These are phyloP conservation scores for Gossypium gossypioides DNA, from an alignment of 441 rosid species.

Conservation along the genomic window DNA sequence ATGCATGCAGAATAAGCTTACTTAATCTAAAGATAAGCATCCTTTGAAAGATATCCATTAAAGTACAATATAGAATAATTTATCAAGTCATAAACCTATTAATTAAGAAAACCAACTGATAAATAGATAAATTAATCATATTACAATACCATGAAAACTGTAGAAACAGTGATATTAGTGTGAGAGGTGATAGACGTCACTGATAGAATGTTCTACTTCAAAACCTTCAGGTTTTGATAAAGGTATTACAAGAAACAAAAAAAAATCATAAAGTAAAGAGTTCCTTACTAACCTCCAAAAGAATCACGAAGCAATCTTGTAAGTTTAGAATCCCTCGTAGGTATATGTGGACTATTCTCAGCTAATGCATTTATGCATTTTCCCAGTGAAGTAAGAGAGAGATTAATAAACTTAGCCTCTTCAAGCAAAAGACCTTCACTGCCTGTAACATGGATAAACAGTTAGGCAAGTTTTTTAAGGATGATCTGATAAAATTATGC, in stretches of 20 bases:
- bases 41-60: not conserved
- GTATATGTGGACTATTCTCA: conserved; percentile 79
- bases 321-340: conserved; percentile 79
- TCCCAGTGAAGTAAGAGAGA: conserved; percentile 77
- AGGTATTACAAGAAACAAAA: not conserved
- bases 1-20: not conserved
- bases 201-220: not conserved
- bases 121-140: not conserved
- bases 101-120: not conserved
- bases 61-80: not conserved
- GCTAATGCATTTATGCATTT: conserved; percentile 95
- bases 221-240: not conserved
- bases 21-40: not conserved
- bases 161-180: not conserved
- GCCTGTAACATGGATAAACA: conserved; percentile 33
- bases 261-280: not conserved
- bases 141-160: not conserved
- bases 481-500: not conserved
- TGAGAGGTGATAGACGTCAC: not conserved
- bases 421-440: conserved; percentile 78
- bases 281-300: conserved; percentile 55
- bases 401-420: conserved; percentile 90
- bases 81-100: not conserved
- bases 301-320: conserved; percentile 92
- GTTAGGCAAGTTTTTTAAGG: not conserved